Evolutionary conservation across 805 yeast species (phyloP), one percentile per base, ranked within the genome.

Genomic region (Middelhovenomyces tepae): DNA sequence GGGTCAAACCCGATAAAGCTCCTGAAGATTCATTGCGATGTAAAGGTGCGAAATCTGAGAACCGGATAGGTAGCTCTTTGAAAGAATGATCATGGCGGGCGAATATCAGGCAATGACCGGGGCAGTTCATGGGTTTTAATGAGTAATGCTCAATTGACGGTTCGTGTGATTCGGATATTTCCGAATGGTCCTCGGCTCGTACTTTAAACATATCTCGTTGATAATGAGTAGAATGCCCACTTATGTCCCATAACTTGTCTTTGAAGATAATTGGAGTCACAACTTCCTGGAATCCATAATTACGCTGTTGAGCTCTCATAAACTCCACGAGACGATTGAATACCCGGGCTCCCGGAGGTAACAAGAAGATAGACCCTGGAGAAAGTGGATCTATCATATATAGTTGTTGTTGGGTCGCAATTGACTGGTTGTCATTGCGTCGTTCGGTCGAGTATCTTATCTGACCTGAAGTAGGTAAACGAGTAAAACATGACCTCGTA

Each of bases 181-280:
- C 37, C 46, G 54, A 22, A 52, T 45, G 49, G 10, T 42, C 50
- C 7, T 39, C 66, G 2, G 87, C 81, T 37, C 71, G 78, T 2
- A 87, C 95, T 47, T 73, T 69, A 53, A 87, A 89, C 98, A 89
- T 89, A 56, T 89, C 97, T 23, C 83, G 89, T 46, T 83, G 73
- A 54, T 91, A 89, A 51, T 89, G 87, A 8, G 78, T 82, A 96
- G 96, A 89, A 59, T 91, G 98, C 1, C 97, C 97, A 7, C 94
- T 80, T 32, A 69, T 73, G 56, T 86, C 80, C 95, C 96, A 91
- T 11, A 91, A 62, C 22, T 74, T 70, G 37, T 76, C 77, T 46
- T 79, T 81, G 60, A 79, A 91, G 9, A 91, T 79, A 44, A 89
- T 66, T 1, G 98, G 98, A 1, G 95, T 83, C 17, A 89, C 73